Evolutionary conservation across 2,329 filamentous ascomycete species (phyloP).

Genomic region (Chaetomium olivaceum): DNA sequence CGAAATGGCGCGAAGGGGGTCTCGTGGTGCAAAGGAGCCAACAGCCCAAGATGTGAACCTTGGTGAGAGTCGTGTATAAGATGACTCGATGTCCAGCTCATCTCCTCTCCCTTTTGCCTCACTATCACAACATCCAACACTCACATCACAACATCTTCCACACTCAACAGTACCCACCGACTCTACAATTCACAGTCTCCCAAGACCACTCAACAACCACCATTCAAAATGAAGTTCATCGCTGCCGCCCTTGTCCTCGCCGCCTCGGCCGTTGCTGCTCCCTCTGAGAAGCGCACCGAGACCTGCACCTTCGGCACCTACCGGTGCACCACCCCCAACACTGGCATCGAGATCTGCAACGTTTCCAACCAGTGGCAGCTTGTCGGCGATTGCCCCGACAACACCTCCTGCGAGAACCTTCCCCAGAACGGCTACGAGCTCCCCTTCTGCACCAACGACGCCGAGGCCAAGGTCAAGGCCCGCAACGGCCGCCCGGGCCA

Average conservation of each 20-base stretch:
- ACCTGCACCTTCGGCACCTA: slow-evolving; percentile 35
- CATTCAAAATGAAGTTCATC: slow-evolving; percentile 26
- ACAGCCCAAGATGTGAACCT: not conserved
- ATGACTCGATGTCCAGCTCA: not conserved
- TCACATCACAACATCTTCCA: slow-evolving; percentile 12
- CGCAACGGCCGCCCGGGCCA: slow-evolving; percentile 28
- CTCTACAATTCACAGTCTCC: not conserved
- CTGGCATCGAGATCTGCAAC: slow-evolving; percentile 35
- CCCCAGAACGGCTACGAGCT: slow-evolving; percentile 32
- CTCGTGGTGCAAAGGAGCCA: not conserved
- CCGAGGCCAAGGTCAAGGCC: slow-evolving; percentile 3
- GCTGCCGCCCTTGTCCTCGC: slow-evolving; percentile 19
- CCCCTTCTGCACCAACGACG: slow-evolving; percentile 33
- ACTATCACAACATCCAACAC: slow-evolving; percentile 18
- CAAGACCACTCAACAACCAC: not conserved
- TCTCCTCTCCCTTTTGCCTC: not conserved
- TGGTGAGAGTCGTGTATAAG: slow-evolving; percentile 14
- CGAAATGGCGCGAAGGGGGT: not conserved
- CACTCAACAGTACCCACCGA: not conserved
- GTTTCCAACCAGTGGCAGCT: slow-evolving; percentile 30
- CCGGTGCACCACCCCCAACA: slow-evolving; percentile 31
- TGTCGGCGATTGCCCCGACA: slow-evolving; percentile 34
- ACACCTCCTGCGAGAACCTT: slow-evolving; percentile 32
- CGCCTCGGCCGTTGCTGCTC: slow-evolving; percentile 21
- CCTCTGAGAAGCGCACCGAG: slow-evolving; percentile 19